phyloP scores from a whole-genome alignment of 2,329 filamentous ascomycete genomes.

The Penicillium sp. region DNA sequence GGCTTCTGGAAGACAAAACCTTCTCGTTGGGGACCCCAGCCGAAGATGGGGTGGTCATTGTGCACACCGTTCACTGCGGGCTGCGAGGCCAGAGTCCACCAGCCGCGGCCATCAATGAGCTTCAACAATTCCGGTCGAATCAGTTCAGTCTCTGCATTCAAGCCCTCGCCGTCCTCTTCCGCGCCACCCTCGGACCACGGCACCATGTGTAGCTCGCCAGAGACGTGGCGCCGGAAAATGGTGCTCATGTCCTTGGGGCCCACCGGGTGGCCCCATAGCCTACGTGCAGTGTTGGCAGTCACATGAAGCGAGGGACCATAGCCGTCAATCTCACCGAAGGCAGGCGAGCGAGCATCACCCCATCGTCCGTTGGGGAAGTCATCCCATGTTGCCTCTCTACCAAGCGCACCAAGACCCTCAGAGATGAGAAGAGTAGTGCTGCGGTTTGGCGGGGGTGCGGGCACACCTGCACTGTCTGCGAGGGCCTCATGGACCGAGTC shows the following conservation, averaged over 20 bases:
- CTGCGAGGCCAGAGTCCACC: slow-evolving; percentile 96
- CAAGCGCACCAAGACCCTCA: slow-evolving; percentile 84
- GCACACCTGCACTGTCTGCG: slow-evolving; percentile 74
- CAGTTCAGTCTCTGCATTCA: slow-evolving; percentile 69
- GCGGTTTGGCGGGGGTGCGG: slow-evolving; percentile 66
- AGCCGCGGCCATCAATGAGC: slow-evolving; percentile 74
- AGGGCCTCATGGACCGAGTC: slow-evolving; percentile 61
- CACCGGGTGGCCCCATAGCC: slow-evolving; percentile 79
- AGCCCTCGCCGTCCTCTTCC: slow-evolving; percentile 49
- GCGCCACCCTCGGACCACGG: slow-evolving; percentile 84
- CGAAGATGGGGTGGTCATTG: slow-evolving; percentile 75
- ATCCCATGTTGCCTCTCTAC: slow-evolving; percentile 96
- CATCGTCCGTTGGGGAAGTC: slow-evolving; percentile 96
- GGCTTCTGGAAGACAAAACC: slow-evolving; percentile 98
- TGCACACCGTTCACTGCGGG: slow-evolving; percentile 84
- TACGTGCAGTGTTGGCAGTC: slow-evolving; percentile 75
- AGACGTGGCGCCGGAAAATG: slow-evolving; percentile 77
- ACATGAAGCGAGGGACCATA: slow-evolving; percentile 96
- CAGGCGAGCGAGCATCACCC: slow-evolving; percentile 87
- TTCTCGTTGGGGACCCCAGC: slow-evolving; percentile 81
- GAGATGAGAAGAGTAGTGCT: slow-evolving; percentile 89
- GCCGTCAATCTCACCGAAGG: slow-evolving; percentile 96
- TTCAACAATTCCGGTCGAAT: slow-evolving; percentile 73
- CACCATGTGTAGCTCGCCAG: slow-evolving; percentile 73
- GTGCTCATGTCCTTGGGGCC: slow-evolving; percentile 68